These are phyloP conservation scores for Oryza brachyantha DNA, from an alignment of 176 grass and related monocot species.

Conservation along the genomic window DNA sequence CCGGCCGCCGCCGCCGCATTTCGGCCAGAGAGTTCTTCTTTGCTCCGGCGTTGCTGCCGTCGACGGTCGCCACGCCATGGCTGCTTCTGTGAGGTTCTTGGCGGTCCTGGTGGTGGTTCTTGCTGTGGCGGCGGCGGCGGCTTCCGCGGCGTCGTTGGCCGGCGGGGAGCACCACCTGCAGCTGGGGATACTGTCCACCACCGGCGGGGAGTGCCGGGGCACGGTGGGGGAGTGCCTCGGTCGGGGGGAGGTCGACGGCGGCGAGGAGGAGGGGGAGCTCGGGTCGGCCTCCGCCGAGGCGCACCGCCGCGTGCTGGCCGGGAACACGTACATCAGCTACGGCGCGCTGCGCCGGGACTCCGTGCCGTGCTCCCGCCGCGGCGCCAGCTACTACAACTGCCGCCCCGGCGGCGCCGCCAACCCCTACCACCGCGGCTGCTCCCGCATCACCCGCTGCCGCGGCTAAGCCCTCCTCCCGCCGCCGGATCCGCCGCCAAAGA, in stretches of 20 bases:
- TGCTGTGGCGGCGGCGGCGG: background rate
- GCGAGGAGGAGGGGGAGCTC: conserved; percentile 16
- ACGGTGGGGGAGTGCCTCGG: conserved; percentile 47
- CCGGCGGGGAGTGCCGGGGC: conserved; percentile 43
- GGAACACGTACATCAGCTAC: conserved; percentile 71
- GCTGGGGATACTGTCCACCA: conserved; percentile 20
- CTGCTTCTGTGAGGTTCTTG: conserved; percentile 17
- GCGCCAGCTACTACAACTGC: conserved; percentile 91
- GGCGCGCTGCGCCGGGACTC: conserved; percentile 54
- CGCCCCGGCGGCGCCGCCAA: conserved; percentile 63
- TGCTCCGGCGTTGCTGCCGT: background rate
- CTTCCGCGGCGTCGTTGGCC: background rate
- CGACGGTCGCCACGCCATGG: conserved; percentile 37
- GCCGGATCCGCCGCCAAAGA: background rate
- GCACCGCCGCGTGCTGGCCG: conserved; percentile 48
- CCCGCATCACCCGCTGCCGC: conserved; percentile 76
- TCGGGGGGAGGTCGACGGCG: background rate
- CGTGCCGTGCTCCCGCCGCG: conserved; percentile 67
- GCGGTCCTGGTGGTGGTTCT: conserved; percentile 16
- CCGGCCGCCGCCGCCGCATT: conserved; percentile 5
- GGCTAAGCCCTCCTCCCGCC: conserved; percentile 10
- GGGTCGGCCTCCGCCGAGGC: conserved; percentile 3
- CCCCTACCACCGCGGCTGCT: conserved; percentile 79
- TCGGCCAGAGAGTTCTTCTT: background rate
- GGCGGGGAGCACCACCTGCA: conserved; percentile 36